phyloP scores from a whole-genome alignment of 1,139 yeast genomes.

The Chernovozyma aurita region DNA sequence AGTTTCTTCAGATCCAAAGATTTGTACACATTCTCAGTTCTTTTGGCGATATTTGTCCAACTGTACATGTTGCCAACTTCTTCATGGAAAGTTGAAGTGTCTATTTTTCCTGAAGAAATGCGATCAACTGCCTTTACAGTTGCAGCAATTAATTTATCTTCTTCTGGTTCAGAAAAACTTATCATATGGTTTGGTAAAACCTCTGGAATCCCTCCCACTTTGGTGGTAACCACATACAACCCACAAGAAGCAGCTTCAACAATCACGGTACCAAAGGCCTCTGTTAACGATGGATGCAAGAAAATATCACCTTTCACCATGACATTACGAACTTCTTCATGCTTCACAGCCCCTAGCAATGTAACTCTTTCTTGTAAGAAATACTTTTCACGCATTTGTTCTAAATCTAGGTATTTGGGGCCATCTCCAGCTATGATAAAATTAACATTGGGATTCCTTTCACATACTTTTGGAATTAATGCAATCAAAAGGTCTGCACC shows the following conservation, averaged over 20 bases:
- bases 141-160: conserved; percentile 70
- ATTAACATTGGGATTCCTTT: conserved; percentile 56
- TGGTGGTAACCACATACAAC: conserved; percentile 85
- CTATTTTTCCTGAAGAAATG: conserved; percentile 54
- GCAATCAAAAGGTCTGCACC: conserved; percentile 90
- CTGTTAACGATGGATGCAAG: conserved; percentile 89
- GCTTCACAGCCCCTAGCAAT: conserved; percentile 81
- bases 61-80: conserved; percentile 82
- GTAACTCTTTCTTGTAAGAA: conserved; percentile 85
- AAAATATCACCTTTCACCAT: conserved; percentile 94
- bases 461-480: conserved; percentile 80
- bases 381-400: conserved; percentile 89
- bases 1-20: conserved; percentile 41
- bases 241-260: conserved; percentile 99
- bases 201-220: conserved; percentile 97
- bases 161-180: conserved; percentile 80
- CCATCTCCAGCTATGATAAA: conserved; percentile 96
- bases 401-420: conserved; percentile 88
- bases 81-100: conserved; percentile 72
- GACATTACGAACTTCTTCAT: conserved; percentile 88
- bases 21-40: conserved; percentile 82
- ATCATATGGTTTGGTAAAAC: conserved; percentile 94
- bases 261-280: conserved; percentile 95
- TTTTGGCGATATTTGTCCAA: conserved; percentile 83
- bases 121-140: conserved; percentile 61